Evolutionary conservation across 179 eudicot species (phyloP), one percentile per base, ranked within the genome.

Genomic region (Gypsophila paniculata): DNA sequence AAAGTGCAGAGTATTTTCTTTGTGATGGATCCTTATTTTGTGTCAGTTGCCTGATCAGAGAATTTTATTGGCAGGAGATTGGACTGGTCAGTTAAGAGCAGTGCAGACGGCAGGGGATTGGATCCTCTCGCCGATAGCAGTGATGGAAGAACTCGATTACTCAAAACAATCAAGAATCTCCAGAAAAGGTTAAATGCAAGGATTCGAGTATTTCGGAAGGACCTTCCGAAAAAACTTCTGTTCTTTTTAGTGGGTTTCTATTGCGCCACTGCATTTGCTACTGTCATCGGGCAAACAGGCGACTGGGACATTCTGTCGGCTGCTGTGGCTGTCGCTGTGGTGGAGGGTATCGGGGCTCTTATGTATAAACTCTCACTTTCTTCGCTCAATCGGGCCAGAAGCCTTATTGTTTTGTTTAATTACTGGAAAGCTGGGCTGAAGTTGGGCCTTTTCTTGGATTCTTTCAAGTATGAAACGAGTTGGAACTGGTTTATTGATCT

Each of bases 291-390:
- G 72, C 98, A 93, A 79, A 93, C 97, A 2, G 91, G 98, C 22
- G 98, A 91, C 54, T 93, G 98, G 97, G 98, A 93, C 86, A 90
- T 93, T 68, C 79, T 93, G 29, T 84, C 97, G 34, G 93, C 97
- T 72, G 98, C 86, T 18, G 82, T 93, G 75, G 87, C 97, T 65
- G 96, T 89, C 61, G 88, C 85, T 72, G 81, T 93, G 63, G 97
- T 91, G 58, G 98, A 93, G 77, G 98, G 86, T 55, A 88, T 93
- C 72, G 98, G 97, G 70, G 96, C 97, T 72, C 93, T 93, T 74
- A 91, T 83, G 93, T 89, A 91, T 75, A 83, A 75, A 73, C 79
- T 71, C 69, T 85, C 96, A 54, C 61, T 80, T 70, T 84, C 89
- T 70, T 74, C 83, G 44, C 74, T 85, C 32, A 76, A 77, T n/a